phyloP scores from a whole-genome alignment of 495 filamentous ascomycete genomes.

The Aspergillus sparsus region DNA sequence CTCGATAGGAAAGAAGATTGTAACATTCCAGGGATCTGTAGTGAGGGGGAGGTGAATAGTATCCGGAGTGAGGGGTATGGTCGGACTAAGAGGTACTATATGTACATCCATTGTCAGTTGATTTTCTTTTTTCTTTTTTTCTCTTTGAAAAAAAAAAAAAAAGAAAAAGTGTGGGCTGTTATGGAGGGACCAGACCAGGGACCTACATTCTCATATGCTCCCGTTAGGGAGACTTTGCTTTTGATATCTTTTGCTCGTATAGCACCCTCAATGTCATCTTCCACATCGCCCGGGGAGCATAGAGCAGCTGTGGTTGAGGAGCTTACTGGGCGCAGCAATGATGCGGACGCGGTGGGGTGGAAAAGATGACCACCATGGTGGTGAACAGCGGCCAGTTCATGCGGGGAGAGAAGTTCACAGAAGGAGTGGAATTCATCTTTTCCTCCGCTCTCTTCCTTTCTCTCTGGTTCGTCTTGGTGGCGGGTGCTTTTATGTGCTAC shows the following conservation, averaged over 20 bases:
- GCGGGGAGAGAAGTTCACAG: conserved; percentile 56
- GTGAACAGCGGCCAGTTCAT: conserved; percentile 53
- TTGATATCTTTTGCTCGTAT: conserved; percentile 15
- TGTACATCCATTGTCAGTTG: neutral
- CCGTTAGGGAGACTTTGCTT: conserved; percentile 30
- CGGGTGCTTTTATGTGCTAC: neutral
- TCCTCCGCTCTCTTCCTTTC: conserved; percentile 15
- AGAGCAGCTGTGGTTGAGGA: neutral
- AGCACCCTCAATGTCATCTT: conserved; percentile 5
- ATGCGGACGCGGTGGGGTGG: conserved; percentile 24
- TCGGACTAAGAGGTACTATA: conserved; percentile 61
- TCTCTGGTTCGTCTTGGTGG: neutral
- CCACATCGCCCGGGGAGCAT: conserved; percentile 3
- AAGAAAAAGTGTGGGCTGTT: neutral
- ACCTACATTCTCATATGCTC: conserved; percentile 52
- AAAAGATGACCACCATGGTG: conserved; percentile 38
- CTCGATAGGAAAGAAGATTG: conserved; percentile 60
- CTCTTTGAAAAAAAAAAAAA: neutral
- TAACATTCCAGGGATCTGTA: conserved; percentile 61
- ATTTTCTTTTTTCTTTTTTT: conserved; percentile 8
- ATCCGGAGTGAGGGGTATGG: conserved; percentile 64
- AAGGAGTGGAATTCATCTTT: conserved; percentile 54
- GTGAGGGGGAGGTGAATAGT: conserved; percentile 62
- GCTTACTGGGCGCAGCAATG: neutral
- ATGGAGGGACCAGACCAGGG: neutral